Evolutionary conservation across 129 eudicot species (phyloP).

Genomic region (Helichrysum umbraculigerum): DNA sequence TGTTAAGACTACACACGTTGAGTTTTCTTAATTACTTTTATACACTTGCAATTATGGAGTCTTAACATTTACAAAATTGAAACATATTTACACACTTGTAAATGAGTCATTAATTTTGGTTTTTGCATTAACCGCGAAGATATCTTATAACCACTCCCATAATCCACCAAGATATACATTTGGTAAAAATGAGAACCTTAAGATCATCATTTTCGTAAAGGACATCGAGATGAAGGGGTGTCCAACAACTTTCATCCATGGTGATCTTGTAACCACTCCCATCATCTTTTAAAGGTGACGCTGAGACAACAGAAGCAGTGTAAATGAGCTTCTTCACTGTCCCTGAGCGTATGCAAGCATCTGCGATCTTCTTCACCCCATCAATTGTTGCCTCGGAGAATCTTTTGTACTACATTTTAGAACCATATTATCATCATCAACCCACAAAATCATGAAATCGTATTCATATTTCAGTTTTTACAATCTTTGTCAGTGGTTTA

Average conservation of each 20-base stretch:
- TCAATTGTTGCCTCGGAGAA: slow-evolving; percentile 49
- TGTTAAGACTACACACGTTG: too few relatives aligned
- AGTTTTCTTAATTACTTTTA: too few relatives aligned
- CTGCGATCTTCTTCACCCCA: slow-evolving; percentile 39
- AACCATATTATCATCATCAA: background rate
- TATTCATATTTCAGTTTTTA: background rate
- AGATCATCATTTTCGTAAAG: slow-evolving; percentile 5
- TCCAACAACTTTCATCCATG: slow-evolving; percentile 67
- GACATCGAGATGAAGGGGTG: slow-evolving; percentile 41
- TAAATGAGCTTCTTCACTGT: slow-evolving; percentile 64
- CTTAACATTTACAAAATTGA: too few relatives aligned
- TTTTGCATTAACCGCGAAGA: too few relatives aligned
- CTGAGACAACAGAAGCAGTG: slow-evolving; percentile 46
- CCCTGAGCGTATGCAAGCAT: slow-evolving; percentile 41
- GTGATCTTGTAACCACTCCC: slow-evolving; percentile 41
- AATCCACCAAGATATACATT: too few relatives aligned
- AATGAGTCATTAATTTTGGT: too few relatives aligned
- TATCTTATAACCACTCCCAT: too few relatives aligned
- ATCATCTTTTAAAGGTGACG: slow-evolving; percentile 58
- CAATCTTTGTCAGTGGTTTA: background rate
- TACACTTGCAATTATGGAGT: too few relatives aligned
- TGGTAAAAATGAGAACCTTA: slow-evolving; percentile 14
- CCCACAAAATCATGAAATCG: slow-evolving; percentile 4
- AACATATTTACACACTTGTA: too few relatives aligned
- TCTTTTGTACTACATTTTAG: slow-evolving; percentile 25